phyloP scores from a whole-genome alignment of 257 asterid genomes.

The Salvia rosmarinus region DNA sequence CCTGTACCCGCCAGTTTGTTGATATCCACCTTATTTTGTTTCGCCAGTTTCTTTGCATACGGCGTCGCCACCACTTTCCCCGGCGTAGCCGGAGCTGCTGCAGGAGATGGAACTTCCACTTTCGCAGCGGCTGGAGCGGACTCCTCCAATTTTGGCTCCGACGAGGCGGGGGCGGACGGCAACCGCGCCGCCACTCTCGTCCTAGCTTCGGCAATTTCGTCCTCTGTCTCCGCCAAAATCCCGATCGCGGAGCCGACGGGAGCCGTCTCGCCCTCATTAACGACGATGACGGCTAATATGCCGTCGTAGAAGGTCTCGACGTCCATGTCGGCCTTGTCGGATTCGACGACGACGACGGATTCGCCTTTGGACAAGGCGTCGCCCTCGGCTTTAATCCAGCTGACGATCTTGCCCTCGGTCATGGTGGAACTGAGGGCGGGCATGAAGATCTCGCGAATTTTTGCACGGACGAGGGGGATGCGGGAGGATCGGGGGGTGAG shows the following conservation, averaged over 20 bases:
- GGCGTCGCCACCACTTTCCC: constrained; percentile 59
- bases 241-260: constrained; percentile 79
- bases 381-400: constrained; percentile 86
- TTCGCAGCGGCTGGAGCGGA: constrained; percentile 41
- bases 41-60: constrained; percentile 84
- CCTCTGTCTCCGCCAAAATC: constrained; percentile 70
- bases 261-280: constrained; percentile 72
- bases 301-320: constrained; percentile 88
- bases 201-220: constrained; percentile 65
- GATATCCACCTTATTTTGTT: constrained; percentile 76
- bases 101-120: constrained; percentile 40
- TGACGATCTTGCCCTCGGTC: constrained; percentile 92
- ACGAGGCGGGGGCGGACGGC: constrained; percentile 30
- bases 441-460: constrained; percentile 94
- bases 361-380: constrained; percentile 79
- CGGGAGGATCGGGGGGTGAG: constrained; percentile 37
- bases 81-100: constrained; percentile 42
- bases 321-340: constrained; percentile 93
- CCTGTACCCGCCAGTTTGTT: constrained; percentile 73
- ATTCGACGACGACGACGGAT: constrained; percentile 81
- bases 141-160: constrained; percentile 34
- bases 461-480: constrained; percentile 48
- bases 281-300: constrained; percentile 73
- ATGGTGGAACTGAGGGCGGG: constrained; percentile 93
- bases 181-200: constrained; percentile 58